These are phyloP conservation scores for Candida sp. DNA, from an alignment of 1,139 yeast genomes.

Conservation along the genomic window DNA sequence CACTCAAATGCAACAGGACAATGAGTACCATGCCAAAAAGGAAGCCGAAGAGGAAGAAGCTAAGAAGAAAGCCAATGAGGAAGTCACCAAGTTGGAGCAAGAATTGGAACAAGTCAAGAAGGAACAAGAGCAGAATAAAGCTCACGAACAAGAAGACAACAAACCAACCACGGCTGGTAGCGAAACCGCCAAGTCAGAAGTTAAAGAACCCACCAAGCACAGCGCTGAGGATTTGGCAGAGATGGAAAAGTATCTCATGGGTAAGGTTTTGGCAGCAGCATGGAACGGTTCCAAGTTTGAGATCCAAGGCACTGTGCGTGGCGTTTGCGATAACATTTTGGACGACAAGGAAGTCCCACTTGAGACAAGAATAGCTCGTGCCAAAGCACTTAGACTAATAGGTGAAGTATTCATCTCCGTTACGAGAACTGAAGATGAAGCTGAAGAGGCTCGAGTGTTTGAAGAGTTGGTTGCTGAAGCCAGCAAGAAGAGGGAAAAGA, in stretches of 20 bases:
- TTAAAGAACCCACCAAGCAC: constrained; percentile 51
- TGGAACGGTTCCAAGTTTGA: constrained; percentile 96
- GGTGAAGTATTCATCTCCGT: constrained; percentile 75
- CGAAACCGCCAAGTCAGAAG: constrained; percentile 14
- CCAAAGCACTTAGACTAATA: constrained; percentile 73
- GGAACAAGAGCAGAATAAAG: constrained; percentile 17
- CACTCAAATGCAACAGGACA: constrained; percentile 68
- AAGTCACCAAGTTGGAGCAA: constrained; percentile 23
- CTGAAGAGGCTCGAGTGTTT: constrained; percentile 89
- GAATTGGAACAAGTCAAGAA: constrained; percentile 22
- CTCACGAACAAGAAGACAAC: constrained; percentile 11
- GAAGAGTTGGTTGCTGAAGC: constrained; percentile 95
- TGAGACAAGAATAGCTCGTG: constrained; percentile 69
- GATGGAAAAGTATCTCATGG: constrained; percentile 84
- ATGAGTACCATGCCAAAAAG: constrained; percentile 49
- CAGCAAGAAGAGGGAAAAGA: constrained; percentile 74
- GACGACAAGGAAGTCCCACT: constrained; percentile 63
- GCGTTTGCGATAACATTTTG: constrained; percentile 81
- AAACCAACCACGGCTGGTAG: constrained; percentile 11
- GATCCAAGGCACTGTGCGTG: constrained; percentile 85
- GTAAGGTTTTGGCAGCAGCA: constrained; percentile 92
- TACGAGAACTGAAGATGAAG: constrained; percentile 81
- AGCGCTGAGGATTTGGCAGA: constrained; percentile 84
- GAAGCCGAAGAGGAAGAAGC: constrained; percentile 38
- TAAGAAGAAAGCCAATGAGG: constrained; percentile 20